A percentile compares a stretch with the other conserved stretches of the same genome.
These are phyloP conservation scores for Luzula sylvatica DNA, from an alignment of 176 grass and related monocot genomes.

Conservation along the genomic window DNA sequence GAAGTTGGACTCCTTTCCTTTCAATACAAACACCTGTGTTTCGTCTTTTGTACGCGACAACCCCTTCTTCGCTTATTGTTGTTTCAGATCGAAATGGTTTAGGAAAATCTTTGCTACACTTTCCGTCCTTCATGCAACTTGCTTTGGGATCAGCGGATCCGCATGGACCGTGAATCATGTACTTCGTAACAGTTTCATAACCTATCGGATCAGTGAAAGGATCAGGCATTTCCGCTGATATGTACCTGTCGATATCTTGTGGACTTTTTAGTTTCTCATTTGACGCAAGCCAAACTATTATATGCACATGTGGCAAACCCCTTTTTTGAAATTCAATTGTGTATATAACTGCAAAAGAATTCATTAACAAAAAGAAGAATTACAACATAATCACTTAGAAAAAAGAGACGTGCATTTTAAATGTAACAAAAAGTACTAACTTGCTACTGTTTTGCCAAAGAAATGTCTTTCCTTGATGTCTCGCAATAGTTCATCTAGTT, in stretches of 20 bases:
- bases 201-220: background rate
- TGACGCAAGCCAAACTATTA: background rate
- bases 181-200: background rate
- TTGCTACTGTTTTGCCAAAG: slow-evolving; percentile 4
- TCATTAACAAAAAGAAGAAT: background rate
- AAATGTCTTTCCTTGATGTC: background rate
- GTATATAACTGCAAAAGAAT: background rate
- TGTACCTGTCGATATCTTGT: background rate
- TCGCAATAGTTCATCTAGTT: background rate
- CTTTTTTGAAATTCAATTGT: slow-evolving; percentile 17
- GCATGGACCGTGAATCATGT: slow-evolving; percentile 2
- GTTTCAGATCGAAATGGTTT: background rate
- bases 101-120: background rate
- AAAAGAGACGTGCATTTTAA: background rate
- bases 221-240: background rate
- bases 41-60: background rate
- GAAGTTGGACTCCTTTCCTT: slow-evolving; percentile 6
- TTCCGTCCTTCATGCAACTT: background rate
- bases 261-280: background rate
- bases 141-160: background rate
- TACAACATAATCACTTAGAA: background rate
- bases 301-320: background rate
- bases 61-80: background rate
- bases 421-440: background rate
- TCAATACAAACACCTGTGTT: background rate